Evolutionary conservation across 495 filamentous ascomycete genomes (phyloP).

Genomic region (Podospora australis): DNA sequence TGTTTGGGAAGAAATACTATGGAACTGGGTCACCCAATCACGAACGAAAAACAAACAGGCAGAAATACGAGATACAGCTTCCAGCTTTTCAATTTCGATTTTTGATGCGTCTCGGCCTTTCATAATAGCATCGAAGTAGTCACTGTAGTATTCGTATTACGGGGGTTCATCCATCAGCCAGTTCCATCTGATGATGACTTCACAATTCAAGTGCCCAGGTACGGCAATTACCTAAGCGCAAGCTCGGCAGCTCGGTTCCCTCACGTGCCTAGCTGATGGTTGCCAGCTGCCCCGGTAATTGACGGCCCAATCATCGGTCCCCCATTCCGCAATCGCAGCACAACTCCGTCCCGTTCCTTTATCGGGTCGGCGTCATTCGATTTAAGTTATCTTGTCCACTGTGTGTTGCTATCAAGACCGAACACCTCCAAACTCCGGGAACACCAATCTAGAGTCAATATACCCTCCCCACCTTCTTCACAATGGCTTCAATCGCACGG

Average conservation of each 20-base stretch:
- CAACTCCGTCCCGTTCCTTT: not conserved
- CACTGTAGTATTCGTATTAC: too few species aligned
- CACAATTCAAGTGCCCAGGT: too few species aligned
- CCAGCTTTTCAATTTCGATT: too few species aligned
- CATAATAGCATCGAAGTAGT: too few species aligned
- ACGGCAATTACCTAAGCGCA: slow-evolving; percentile 10
- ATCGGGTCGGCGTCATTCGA: slow-evolving; percentile 14
- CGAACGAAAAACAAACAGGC: too few species aligned
- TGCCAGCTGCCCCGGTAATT: slow-evolving; percentile 10
- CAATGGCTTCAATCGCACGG: slow-evolving; percentile 46
- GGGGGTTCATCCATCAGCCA: too few species aligned
- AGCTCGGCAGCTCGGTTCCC: slow-evolving; percentile 14
- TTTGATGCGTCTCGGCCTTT: too few species aligned
- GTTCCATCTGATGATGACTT: too few species aligned
- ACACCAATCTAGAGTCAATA: too few species aligned
- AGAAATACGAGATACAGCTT: too few species aligned
- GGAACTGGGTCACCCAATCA: too few species aligned
- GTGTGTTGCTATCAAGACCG: not conserved
- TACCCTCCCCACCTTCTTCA: slow-evolving; percentile 6
- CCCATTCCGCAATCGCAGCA: not conserved
- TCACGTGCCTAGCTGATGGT: slow-evolving; percentile 1
- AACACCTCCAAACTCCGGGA: not conserved
- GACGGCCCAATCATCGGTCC: slow-evolving; percentile 6
- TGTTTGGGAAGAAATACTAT: too few species aligned
- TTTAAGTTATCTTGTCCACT: slow-evolving; percentile 6